Conservation (phyloP, 2,329 filamentous ascomycete species). For the Aureobasidium musti region DNA sequence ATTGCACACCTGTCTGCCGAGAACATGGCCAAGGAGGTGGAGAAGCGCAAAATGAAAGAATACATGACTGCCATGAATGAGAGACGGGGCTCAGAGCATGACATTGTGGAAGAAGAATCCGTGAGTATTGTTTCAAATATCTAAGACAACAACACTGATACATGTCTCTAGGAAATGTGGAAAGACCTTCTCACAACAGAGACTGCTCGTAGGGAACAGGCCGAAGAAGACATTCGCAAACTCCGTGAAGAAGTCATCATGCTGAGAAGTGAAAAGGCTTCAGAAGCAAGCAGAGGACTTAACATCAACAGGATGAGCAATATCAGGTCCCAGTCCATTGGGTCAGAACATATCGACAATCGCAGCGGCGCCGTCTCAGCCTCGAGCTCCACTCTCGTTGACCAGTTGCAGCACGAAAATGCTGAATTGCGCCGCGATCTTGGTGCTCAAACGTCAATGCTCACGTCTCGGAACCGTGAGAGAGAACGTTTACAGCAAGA, state of each 20-base stretch:
- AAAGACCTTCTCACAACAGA: conserved; percentile 94
- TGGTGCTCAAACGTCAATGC: conserved; percentile 94
- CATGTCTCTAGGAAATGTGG: conserved; percentile 72
- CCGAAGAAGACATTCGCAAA: conserved; percentile 82
- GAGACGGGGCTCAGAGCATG: conserved; percentile 45
- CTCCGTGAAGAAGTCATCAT: conserved; percentile 78
- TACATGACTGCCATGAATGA: conserved; percentile 69
- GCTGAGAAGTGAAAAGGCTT: conserved; percentile 47
- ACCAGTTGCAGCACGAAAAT: conserved; percentile 88
- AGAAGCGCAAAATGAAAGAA: conserved; percentile 83
- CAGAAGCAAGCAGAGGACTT: conserved; percentile 40
- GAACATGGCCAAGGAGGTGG: conserved; percentile 73
- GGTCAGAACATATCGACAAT: conserved; percentile 40
- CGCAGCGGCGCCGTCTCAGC: conserved; percentile 54
- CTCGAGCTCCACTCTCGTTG: conserved; percentile 71
- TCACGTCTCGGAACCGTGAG: conserved; percentile 92
- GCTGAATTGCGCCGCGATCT: conserved; percentile 89
- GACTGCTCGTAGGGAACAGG: conserved; percentile 81
- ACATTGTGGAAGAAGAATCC: conserved; percentile 44
- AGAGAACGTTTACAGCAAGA: conserved; percentile 95
- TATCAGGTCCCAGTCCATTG: conserved; percentile 43
- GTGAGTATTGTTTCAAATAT: conserved; percentile 25
- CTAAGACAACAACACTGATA: conserved; percentile 15
- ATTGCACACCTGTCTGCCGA: conserved; percentile 82
- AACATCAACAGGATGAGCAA: conserved; percentile 44